Base-by-base conservation (phyloP, 2,329 filamentous ascomycete genomes). In the Aspergillus ochraceus region DNA sequence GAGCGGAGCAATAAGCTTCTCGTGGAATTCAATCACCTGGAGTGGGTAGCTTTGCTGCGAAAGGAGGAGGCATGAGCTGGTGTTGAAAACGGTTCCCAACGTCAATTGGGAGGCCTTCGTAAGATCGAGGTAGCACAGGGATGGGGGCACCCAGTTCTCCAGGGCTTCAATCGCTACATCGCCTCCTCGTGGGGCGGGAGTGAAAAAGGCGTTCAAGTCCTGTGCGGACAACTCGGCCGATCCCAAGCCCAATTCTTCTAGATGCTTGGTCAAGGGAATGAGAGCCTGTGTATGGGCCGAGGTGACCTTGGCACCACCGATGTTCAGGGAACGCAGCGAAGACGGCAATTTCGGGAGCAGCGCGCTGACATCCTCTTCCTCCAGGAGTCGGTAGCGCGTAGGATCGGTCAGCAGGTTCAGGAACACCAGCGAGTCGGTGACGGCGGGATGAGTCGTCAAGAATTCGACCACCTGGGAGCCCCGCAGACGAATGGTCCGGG, bases 181-280 rank as follows among this genome's bases (percentile, higher is more conserved):
- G 10, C 49, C 42, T 2, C 14, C 32, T 11, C 42, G 49, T 9
- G 46, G 42, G 20, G 61, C 65, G 6, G 68, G 72, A 10, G 82
- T 79, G 65, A 91, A 87, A n/a, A 82, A 82, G 12, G 80, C 77
- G 70, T 89, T 86, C 60, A 93, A 81, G 63, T 92, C 88, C 55
- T 78, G 74, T 49, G 90, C 80, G 12, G 84, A 83, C 52, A 94
- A 77, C 46, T 89, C 84, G 6, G 81, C 79, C 30, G 88, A 86
- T 46, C 89, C 90, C 14, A 94, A 75, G 6, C 90, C 88, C 20
- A 95, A 81, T 74, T 94, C 91, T 73, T 94, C 90, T 12, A 94
- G 79, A 66, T 89, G 85, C 72, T 90, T 89, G 36, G 87, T 86
- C 52, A 93, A 79, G 6, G 85, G 85, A 2, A 86, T 79, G 26